Conservation (phyloP, 495 filamentous ascomycete genomes). For the Daldinia loculata region DNA sequence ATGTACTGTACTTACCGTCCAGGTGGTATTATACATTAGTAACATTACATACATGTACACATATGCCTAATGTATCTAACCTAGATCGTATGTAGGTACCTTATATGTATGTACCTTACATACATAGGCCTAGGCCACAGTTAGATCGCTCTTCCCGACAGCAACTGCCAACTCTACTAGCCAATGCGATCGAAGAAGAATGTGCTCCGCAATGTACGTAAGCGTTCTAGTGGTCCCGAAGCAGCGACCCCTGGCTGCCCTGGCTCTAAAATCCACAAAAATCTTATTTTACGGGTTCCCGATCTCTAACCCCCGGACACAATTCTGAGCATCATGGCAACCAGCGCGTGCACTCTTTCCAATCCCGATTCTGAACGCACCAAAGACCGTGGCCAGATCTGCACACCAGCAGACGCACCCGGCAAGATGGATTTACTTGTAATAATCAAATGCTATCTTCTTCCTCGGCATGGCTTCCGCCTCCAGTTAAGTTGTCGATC, state of each 20-base stretch:
- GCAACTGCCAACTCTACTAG: constrained; percentile 22
- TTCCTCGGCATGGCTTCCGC: constrained; percentile 9
- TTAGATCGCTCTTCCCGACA: constrained; percentile 25
- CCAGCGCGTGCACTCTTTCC: constrained; percentile 26
- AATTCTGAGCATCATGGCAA: constrained; percentile 41
- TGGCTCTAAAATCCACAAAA: constrained; percentile 27
- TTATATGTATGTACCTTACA: background rate
- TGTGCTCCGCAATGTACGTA: constrained; percentile 39
- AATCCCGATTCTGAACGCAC: constrained; percentile 28
- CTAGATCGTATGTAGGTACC: background rate
- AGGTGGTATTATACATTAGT: background rate
- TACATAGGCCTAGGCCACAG: constrained; percentile 5
- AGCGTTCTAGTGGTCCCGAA: constrained; percentile 32
- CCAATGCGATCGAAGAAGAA: constrained; percentile 31
- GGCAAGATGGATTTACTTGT: constrained; percentile 19
- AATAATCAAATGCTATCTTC: constrained; percentile 5
- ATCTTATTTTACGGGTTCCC: constrained; percentile 48
- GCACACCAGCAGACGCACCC: background rate
- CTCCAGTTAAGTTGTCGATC: constrained; percentile 12
- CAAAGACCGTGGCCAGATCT: constrained; percentile 23
- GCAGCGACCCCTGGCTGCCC: constrained; percentile 20
- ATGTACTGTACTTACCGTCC: too few relatives aligned
- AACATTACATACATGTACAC: background rate
- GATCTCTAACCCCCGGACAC: constrained; percentile 42
- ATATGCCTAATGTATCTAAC: background rate